Evolutionary conservation across 495 filamentous ascomycete genomes (phyloP), one percentile per base, ranked within the genome.

Genomic region (Penicillium canescens): DNA sequence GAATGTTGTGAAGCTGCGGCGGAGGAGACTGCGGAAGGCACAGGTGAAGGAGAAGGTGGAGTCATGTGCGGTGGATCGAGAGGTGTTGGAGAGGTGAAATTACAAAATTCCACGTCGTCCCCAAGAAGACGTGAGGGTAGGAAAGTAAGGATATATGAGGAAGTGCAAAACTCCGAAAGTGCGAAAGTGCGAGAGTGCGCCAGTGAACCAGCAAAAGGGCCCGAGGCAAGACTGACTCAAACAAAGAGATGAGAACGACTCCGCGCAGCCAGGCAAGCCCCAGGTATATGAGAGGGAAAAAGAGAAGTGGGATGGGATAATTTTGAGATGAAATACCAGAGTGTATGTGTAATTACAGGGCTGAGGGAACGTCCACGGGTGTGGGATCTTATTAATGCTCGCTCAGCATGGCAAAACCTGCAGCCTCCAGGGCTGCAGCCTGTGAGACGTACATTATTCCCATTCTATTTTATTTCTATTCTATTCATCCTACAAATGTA

Each of bases 11-110:
- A 76, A 35, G 70, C 60, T 51, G 73, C 68, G 53, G 72, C 63
- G 43, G 75, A 77, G 53, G 74, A 75, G 65, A 75, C 63, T 66
- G 74, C 64, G 60, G 74, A 76, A 54, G 73, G 70, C 59, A 65
- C 70, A 67, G 75, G 72, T 51, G 75, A 78, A 52, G 56, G 48
- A 52, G 73, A 70, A 68, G 60, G 69, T 47, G 72, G 69, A 77
- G 72, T 76, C 73, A 77, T 77, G 72, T 78, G 72, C 70, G 73
- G 62, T 71, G 54, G 62, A 52, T 62, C 14, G 43, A 50, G 28
- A 37, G 46, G 37, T 52, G 33, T 42, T 41, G 38, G 49, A 38
- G 43, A 43, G 49, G 38, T 23, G 53, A 41, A 24, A 46, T 39
- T 31, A 39, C 37, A 33, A 43, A 46, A 51, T 28, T 43, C 31